phyloP scores from a whole-genome alignment of 2,329 filamentous ascomycete species.

The Leptographium galeiforme region DNA sequence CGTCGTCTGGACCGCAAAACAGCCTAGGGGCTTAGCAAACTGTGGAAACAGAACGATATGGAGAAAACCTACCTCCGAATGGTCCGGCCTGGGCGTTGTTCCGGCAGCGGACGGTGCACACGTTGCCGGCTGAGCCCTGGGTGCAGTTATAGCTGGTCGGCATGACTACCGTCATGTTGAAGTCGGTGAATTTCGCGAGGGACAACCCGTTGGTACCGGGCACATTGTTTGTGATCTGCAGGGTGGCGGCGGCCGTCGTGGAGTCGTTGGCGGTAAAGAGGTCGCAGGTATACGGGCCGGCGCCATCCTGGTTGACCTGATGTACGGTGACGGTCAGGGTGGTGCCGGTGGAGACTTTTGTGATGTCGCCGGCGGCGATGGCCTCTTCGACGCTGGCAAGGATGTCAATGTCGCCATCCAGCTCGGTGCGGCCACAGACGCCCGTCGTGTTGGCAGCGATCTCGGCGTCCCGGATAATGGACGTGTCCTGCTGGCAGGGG shows the following conservation, averaged over 20 bases:
- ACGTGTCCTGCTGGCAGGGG: constrained; percentile 4
- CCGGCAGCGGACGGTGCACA: constrained; percentile 2
- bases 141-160: background rate
- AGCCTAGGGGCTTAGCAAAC: background rate
- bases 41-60: too few relatives aligned
- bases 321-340: constrained; percentile 3
- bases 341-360: background rate
- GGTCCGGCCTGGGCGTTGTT: constrained; percentile 1
- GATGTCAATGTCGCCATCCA: constrained; percentile 2
- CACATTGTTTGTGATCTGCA: constrained; percentile 1
- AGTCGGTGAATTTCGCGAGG: constrained; percentile 4
- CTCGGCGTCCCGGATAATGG: constrained; percentile 2
- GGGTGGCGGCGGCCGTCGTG: background rate
- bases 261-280: background rate
- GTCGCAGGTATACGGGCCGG: constrained; percentile 1
- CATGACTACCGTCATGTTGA: constrained; percentile 4
- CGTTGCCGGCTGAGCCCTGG: background rate
- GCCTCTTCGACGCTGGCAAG: background rate
- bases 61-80: background rate
- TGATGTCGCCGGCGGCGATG: background rate
- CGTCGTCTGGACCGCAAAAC: background rate
- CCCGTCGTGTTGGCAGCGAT: background rate
- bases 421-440: constrained; percentile 2
- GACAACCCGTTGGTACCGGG: constrained; percentile 2
- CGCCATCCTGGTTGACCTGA: constrained; percentile 4